A percentile compares a stretch with the other conserved stretches of the same genome.
These are phyloP conservation scores for Graphilbum fragrans DNA, from an alignment of 2,329 filamentous ascomycete species.

Conservation along the genomic window DNA sequence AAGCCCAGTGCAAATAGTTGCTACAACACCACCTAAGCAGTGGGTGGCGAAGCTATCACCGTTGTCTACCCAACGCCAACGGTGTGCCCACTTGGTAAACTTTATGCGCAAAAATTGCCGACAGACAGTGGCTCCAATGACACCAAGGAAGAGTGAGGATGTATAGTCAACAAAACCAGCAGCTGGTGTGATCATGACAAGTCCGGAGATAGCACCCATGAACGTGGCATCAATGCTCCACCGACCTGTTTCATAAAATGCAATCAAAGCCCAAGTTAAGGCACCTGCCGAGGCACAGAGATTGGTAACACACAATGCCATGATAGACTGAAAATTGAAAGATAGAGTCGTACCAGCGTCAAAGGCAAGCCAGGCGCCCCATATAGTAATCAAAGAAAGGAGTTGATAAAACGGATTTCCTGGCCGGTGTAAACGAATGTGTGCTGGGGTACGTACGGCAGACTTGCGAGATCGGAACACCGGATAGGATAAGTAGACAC, in stretches of 20 bases:
- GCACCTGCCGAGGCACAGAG: conserved; percentile 78
- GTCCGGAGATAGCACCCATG: conserved; percentile 55
- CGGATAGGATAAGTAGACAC: conserved; percentile 63
- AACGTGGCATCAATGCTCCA: conserved; percentile 73
- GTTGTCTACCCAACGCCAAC: conserved; percentile 7
- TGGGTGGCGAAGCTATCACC: conserved; percentile 8
- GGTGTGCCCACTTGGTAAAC: conserved; percentile 1
- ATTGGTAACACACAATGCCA: conserved; percentile 97
- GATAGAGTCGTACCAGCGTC: conserved; percentile 92
- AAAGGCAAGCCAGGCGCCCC: conserved; percentile 98
- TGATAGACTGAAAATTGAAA: conserved; percentile 81
- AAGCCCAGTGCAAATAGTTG: conserved; percentile 6
- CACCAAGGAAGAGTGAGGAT: conserved; percentile 1
- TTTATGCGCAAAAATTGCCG: conserved; percentile 6
- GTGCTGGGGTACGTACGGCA: neutral
- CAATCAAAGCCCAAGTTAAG: conserved; percentile 85
- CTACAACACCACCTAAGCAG: conserved; percentile 5
- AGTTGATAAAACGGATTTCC: conserved; percentile 14
- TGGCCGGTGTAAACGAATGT: conserved; percentile 5
- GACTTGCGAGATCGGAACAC: conserved; percentile 82
- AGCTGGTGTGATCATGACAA: conserved; percentile 58
- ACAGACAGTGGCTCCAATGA: conserved; percentile 3
- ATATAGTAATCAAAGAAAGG: conserved; percentile 91
- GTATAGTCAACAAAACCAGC: conserved; percentile 48
- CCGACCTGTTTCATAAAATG: conserved; percentile 85